phyloP scores from a whole-genome alignment of 2,329 filamentous ascomycete genomes.

The Ceratocystis papillata region DNA sequence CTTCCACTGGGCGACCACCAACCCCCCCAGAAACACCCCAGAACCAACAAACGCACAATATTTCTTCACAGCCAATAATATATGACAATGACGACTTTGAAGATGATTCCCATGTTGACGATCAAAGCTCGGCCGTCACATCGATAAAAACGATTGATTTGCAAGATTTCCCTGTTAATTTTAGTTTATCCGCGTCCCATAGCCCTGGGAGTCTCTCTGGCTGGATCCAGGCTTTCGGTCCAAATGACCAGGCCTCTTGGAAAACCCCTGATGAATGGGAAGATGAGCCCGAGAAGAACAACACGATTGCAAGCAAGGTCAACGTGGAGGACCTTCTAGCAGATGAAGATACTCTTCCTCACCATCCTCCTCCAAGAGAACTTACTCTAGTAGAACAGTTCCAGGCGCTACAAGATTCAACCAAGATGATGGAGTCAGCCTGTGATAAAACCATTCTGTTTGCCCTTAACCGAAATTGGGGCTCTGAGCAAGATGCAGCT shows the following conservation, averaged over 20 bases:
- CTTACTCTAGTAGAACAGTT: slow-evolving; percentile 27
- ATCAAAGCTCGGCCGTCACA: not conserved
- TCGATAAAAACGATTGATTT: not conserved
- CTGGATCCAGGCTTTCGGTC: slow-evolving; percentile 22
- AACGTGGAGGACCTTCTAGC: slow-evolving; percentile 20
- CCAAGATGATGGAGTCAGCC: slow-evolving; percentile 45
- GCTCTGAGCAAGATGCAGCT: slow-evolving; percentile 36
- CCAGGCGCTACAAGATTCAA: slow-evolving; percentile 40
- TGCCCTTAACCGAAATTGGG: slow-evolving; percentile 44
- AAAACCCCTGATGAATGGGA: slow-evolving; percentile 36
- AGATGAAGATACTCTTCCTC: slow-evolving; percentile 17
- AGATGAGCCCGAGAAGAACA: not conserved
- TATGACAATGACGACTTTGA: not conserved
- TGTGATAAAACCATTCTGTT: slow-evolving; percentile 42
- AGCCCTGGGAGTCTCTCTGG: slow-evolving; percentile 2
- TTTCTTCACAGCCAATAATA: not conserved
- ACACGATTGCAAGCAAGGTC: slow-evolving; percentile 7
- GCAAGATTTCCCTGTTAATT: slow-evolving; percentile 19
- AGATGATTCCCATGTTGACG: not conserved
- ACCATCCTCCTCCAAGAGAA: slow-evolving; percentile 28
- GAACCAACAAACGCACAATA: slow-evolving; percentile 1
- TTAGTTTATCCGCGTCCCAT: not conserved
- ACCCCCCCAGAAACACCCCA: slow-evolving; percentile 22
- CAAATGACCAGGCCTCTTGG: slow-evolving; percentile 19
- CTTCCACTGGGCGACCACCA: slow-evolving; percentile 13